phyloP scores from a whole-genome alignment of 495 filamentous ascomycete species.

The Penicillium desertorum region DNA sequence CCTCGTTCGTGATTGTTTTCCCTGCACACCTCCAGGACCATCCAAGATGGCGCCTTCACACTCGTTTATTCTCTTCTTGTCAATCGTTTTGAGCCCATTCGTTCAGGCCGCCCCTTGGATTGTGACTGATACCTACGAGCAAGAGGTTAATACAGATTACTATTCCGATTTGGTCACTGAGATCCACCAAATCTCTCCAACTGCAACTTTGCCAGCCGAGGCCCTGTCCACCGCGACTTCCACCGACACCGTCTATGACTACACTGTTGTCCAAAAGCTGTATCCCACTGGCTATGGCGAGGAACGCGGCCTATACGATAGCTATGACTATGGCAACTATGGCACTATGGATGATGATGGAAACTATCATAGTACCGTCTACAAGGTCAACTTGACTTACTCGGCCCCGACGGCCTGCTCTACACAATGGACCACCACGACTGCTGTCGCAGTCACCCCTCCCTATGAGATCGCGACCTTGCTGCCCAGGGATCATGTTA shows the following conservation, averaged over 20 bases:
- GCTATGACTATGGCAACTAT: conserved; percentile 3
- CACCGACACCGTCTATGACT: conserved; percentile 17
- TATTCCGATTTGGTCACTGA: conserved; percentile 13
- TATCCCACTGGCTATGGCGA: conserved; percentile 31
- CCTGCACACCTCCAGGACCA: not conserved
- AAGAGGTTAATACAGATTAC: conserved; percentile 16
- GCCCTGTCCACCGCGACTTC: conserved; percentile 35
- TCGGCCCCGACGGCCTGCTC: conserved; percentile 39
- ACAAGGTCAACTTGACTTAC: conserved; percentile 35
- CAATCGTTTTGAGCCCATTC: conserved; percentile 26
- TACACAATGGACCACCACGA: conserved; percentile 32
- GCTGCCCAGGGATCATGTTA: conserved; percentile 25
- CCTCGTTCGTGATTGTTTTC: not conserved
- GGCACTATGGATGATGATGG: conserved; percentile 6
- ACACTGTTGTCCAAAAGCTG: conserved; percentile 38
- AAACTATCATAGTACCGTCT: conserved; percentile 27
- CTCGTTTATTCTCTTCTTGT: conserved; percentile 24
- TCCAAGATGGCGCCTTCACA: conserved; percentile 24
- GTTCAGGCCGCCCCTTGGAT: conserved; percentile 36
- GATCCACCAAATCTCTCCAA: conserved; percentile 27
- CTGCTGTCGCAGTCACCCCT: conserved; percentile 21
- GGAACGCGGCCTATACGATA: conserved; percentile 9
- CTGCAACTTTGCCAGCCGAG: conserved; percentile 29
- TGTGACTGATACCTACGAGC: conserved; percentile 31
- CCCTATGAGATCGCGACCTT: conserved; percentile 15